These are phyloP conservation scores for Melaleuca quinquenervia DNA, from an alignment of 345 rosid genomes.

Conservation along the genomic window DNA sequence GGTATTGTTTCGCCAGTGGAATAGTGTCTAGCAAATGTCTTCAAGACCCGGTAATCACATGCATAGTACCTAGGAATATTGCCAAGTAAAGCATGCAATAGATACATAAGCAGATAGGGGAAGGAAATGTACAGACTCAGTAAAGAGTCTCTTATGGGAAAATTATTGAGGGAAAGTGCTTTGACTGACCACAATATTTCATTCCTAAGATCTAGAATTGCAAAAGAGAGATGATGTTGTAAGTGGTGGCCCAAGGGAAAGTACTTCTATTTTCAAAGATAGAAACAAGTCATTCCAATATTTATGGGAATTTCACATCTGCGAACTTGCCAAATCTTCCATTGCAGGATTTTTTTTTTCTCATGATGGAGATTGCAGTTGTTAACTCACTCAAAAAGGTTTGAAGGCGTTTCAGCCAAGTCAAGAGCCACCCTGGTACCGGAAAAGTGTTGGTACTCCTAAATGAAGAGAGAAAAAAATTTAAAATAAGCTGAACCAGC, in stretches of 20 bases:
- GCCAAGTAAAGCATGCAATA: slow-evolving; percentile 1
- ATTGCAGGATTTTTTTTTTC: background rate
- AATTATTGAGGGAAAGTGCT: background rate
- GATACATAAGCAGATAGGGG: background rate
- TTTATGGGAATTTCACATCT: background rate
- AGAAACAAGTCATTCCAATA: background rate
- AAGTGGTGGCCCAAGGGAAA: background rate
- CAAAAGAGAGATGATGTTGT: background rate
- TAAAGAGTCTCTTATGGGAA: background rate
- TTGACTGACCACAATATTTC: background rate
- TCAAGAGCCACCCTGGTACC: slow-evolving; percentile 93
- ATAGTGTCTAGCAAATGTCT: slow-evolving; percentile 75
- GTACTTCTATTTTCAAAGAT: background rate
- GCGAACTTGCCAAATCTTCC: background rate
- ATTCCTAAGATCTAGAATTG: background rate
- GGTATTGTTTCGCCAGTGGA: slow-evolving; percentile 82
- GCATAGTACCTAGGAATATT: slow-evolving; percentile 62
- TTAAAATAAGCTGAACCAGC: background rate
- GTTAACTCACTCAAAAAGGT: slow-evolving; percentile 83
- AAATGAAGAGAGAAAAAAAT: slow-evolving; percentile 13
- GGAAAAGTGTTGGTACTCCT: slow-evolving; percentile 95
- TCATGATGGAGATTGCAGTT: background rate
- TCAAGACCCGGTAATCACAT: slow-evolving; percentile 74
- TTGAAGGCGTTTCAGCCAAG: slow-evolving; percentile 92
- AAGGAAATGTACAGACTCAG: background rate